A percentile compares a stretch with the other conserved stretches of the same genome.
phyloP scores from a whole-genome alignment of 1,284 basidiomycete species.

The Trichosporon asahii region DNA sequence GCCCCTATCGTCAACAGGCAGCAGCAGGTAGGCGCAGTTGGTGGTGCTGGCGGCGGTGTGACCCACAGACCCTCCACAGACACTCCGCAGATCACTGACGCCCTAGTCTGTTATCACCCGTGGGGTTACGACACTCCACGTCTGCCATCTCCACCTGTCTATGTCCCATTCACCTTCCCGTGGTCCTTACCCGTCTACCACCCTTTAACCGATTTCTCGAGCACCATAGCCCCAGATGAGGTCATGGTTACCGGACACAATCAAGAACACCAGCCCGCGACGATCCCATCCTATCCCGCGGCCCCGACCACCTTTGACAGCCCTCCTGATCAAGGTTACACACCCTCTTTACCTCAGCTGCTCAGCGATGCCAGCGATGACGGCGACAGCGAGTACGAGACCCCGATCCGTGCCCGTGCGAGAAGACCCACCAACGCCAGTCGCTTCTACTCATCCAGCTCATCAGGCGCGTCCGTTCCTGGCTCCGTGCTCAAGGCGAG shows the following conservation, averaged over 20 bases:
- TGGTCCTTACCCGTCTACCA: neutral
- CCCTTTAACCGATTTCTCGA: neutral
- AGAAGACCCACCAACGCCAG: neutral
- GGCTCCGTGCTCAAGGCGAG: neutral
- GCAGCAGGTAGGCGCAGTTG: neutral
- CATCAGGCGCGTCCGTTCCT: neutral
- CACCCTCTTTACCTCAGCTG: neutral
- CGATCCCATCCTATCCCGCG: neutral
- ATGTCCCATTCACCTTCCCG: neutral
- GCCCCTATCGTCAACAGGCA: neutral
- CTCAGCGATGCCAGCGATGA: slow-evolving; percentile 2
- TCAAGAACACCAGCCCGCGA: neutral
- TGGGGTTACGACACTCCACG: neutral
- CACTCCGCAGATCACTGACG: slow-evolving; percentile 5
- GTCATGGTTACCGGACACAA: neutral
- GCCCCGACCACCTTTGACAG: neutral
- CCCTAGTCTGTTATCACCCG: neutral
- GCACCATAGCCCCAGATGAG: slow-evolving; percentile 4
- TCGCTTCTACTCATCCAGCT: neutral
- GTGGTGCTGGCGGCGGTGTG: neutral
- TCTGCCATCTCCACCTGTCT: neutral
- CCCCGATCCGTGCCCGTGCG: neutral
- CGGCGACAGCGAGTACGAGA: neutral
- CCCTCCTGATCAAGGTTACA: neutral
- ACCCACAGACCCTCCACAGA: neutral